phyloP scores from a whole-genome alignment of 23 red algal species.

The Gracilariopsis chorda region DNA sequence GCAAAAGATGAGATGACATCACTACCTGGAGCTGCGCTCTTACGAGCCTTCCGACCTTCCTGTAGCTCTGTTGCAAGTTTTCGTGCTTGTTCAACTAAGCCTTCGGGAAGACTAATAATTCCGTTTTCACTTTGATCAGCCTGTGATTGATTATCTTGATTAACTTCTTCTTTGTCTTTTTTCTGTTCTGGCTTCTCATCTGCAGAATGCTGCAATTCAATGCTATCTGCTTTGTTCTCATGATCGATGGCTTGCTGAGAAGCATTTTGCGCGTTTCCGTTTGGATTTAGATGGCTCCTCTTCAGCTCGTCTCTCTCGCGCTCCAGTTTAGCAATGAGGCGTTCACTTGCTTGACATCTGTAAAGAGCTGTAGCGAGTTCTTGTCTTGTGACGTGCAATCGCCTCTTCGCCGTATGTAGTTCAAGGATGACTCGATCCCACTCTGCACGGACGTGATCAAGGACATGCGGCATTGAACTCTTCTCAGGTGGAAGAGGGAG shows the following conservation, averaged over 20 bases:
- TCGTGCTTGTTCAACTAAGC: slow-evolving; percentile 17
- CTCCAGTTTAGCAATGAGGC: slow-evolving; percentile 60
- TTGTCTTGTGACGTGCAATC: slow-evolving; percentile 23
- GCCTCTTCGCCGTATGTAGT: slow-evolving; percentile 2
- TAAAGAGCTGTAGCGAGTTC: slow-evolving; percentile 81
- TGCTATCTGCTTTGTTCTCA: not conserved
- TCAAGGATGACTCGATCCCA: slow-evolving; percentile 79
- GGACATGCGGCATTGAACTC: slow-evolving; percentile 37
- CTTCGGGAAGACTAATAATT: not conserved
- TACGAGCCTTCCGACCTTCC: not conserved
- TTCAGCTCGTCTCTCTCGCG: slow-evolving; percentile 53
- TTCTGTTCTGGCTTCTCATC: not conserved
- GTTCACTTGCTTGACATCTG: slow-evolving; percentile 58
- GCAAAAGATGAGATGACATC: not conserved
- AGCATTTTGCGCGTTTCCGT: not conserved
- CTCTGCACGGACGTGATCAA: slow-evolving; percentile 55
- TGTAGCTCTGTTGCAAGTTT: not conserved
- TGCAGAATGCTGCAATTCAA: not conserved
- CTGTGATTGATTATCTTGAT: not conserved
- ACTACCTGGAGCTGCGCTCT: not conserved
- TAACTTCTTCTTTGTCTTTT: not conserved
- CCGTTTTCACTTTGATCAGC: not conserved
- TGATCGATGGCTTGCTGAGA: not conserved
- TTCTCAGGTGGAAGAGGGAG: slow-evolving; percentile 1
- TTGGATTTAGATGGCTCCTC: not conserved